Evolutionary conservation across 2,329 filamentous ascomycete species (phyloP).

Genomic region (Pezicula radicicola): DNA sequence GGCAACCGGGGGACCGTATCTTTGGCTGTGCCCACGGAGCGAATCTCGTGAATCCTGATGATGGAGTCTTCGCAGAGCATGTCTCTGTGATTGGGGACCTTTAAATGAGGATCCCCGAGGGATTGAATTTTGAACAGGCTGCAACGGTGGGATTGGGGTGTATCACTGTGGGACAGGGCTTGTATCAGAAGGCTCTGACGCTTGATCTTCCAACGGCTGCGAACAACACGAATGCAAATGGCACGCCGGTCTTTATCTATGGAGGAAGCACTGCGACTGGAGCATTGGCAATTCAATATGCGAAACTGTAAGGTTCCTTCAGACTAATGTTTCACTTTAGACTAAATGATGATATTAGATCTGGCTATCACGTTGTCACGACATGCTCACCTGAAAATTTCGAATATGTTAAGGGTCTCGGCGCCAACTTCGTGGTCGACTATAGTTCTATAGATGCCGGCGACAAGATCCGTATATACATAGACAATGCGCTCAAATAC

Average conservation of each 20-base stretch:
- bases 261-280: constrained; percentile 41
- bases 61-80: constrained; percentile 53
- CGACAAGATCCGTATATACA: constrained; percentile 38
- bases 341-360: constrained; percentile 10
- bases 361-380: constrained; percentile 36
- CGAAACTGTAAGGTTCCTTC: constrained; percentile 26
- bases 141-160: constrained; percentile 23
- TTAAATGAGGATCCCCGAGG: not conserved
- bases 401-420: constrained; percentile 33
- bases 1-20: constrained; percentile 42
- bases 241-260: constrained; percentile 35
- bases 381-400: constrained; percentile 42
- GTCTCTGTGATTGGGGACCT: constrained; percentile 38
- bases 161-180: constrained; percentile 27
- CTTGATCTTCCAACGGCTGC: constrained; percentile 19
- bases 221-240: constrained; percentile 19
- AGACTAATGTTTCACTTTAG: not conserved
- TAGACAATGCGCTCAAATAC: constrained; percentile 36
- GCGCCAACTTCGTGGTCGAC: constrained; percentile 42
- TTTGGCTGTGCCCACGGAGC: constrained; percentile 33
- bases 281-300: constrained; percentile 38
- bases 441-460: constrained; percentile 33
- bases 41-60: constrained; percentile 35
- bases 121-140: constrained; percentile 10
- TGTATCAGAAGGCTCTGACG: constrained; percentile 29